These are phyloP conservation scores for Botrytis elliptica DNA, from an alignment of 2,329 filamentous ascomycete species.

Conservation along the genomic window DNA sequence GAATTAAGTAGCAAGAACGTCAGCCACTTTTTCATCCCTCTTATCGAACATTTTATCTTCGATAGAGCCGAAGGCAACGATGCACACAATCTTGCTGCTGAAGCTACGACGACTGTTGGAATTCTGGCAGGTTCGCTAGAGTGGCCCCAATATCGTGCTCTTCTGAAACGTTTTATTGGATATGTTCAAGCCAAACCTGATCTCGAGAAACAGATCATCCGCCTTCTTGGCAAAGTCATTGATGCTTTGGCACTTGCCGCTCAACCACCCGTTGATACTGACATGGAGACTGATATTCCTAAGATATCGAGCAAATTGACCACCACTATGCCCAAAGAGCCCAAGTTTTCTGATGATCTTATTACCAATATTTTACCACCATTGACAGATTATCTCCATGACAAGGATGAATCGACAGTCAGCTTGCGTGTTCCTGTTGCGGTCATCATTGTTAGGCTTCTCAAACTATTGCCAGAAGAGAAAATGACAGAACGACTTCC, in stretches of 20 bases:
- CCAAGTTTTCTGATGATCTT: slow-evolving; percentile 71
- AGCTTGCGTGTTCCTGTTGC: slow-evolving; percentile 89
- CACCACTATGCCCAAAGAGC: slow-evolving; percentile 62
- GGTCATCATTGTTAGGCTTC: slow-evolving; percentile 81
- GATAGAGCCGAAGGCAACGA: slow-evolving; percentile 70
- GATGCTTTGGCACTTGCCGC: slow-evolving; percentile 68
- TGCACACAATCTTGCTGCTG: slow-evolving; percentile 81
- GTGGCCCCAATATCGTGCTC: slow-evolving; percentile 86
- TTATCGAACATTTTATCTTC: slow-evolving; percentile 93
- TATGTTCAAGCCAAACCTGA: slow-evolving; percentile 80
- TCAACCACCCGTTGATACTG: slow-evolving; percentile 35
- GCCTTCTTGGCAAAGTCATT: slow-evolving; percentile 76
- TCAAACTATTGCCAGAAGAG: slow-evolving; percentile 73
- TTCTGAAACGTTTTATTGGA: slow-evolving; percentile 78
- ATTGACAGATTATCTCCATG: slow-evolving; percentile 80
- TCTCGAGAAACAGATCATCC: slow-evolving; percentile 80
- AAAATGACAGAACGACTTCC: slow-evolving; percentile 75
- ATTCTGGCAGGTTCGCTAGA: slow-evolving; percentile 73
- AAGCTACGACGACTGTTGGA: slow-evolving; percentile 79
- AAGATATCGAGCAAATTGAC: slow-evolving; percentile 50
- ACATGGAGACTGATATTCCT: slow-evolving; percentile 38
- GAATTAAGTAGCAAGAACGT: slow-evolving; percentile 74
- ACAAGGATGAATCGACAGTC: slow-evolving; percentile 93
- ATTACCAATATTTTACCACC: slow-evolving; percentile 73
- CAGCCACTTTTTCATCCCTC: slow-evolving; percentile 81